Evolutionary conservation across 495 filamentous ascomycete species (phyloP), one percentile per base, ranked within the genome.

Genomic region (Neurospora sp.): DNA sequence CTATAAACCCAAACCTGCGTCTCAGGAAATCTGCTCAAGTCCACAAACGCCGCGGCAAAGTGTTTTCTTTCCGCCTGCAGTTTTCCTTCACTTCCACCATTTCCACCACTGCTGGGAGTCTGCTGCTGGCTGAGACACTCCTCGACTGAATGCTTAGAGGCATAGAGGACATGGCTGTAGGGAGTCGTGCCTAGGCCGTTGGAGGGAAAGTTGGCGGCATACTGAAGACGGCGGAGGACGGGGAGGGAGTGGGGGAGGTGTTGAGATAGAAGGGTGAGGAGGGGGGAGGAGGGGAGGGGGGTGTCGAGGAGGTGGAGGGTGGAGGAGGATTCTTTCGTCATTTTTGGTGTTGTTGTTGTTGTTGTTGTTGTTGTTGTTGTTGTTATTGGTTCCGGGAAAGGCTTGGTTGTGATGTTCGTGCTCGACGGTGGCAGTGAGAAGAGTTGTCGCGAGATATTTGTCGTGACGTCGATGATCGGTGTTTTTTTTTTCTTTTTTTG

Each of bases 1-100:
- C 81, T 85, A 74, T 88, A 92, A 4, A 91, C 37, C 84, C 87
- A 86, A 16, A 88, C 81, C 74, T 91, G 86, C 22, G 90, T 92
- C 74, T 91, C 87, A 0, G 86, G 86, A 7, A 82, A 85, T 10
- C 83, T 77, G 40, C 84, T 83, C 37, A 90, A 81, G 78, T 92
- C 89, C 18, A 90, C 80, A 73, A 85, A 87, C 1, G 87, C 89
- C 22, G 87, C 87, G 14, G 87, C 84, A 59, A 85, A 85, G 40
- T 78, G 74, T 9, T 42, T 69, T 44, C 72, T 12, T 10, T 71
- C 3, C 16, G 16, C 0, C 69, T n/a, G n/a, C n/a, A 8, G 38
- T 76, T 71, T 7, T 75, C 73, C 70, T 70, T 48, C 31, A 35
- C 31, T 8, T 27, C 27, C 27, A 2, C 27, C 27, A 27, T 27